phyloP scores from a whole-genome alignment of 148 eudicot genomes.

The Agrostemma githago region DNA sequence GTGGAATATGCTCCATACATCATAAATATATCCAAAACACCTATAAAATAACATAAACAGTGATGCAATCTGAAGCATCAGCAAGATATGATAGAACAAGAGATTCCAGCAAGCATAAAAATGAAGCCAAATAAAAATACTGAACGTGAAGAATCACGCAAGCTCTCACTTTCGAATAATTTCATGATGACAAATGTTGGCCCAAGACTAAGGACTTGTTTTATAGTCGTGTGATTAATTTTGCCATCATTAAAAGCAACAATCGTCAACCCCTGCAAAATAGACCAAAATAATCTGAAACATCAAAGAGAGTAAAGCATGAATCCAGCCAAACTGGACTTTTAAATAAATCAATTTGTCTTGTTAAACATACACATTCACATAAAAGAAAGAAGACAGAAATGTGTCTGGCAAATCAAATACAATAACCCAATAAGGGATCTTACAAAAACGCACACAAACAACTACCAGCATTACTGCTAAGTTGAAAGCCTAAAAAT shows the following conservation, averaged over 20 bases:
- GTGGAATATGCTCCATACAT: conserved; percentile 96
- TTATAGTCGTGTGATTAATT: conserved; percentile 45
- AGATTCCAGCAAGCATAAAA: neutral
- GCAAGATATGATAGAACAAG: neutral
- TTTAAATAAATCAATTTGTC: neutral
- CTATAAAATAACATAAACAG: conserved; percentile 29
- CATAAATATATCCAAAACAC: conserved; percentile 81
- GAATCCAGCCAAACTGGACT: neutral
- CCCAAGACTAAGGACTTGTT: conserved; percentile 87
- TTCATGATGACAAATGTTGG: conserved; percentile 95
- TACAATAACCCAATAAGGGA: neutral
- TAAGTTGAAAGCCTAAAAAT: no score
- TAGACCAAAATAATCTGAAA: conserved; percentile 3
- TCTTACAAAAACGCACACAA: neutral
- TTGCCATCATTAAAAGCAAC: conserved; percentile 59
- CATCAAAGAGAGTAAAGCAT: neutral
- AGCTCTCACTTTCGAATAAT: conserved; percentile 64
- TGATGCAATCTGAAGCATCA: neutral
- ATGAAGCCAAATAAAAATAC: neutral
- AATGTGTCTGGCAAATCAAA: neutral
- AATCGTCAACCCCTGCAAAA: conserved; percentile 64
- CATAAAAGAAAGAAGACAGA: neutral
- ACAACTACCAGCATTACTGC: neutral
- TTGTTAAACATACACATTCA: neutral
- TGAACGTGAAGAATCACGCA: conserved; percentile 2